Percentiles rank a stretch among this genome's conserved stretches.
Conservation (phyloP, 257 asterid genomes). For the Marsdenia floribunda region DNA sequence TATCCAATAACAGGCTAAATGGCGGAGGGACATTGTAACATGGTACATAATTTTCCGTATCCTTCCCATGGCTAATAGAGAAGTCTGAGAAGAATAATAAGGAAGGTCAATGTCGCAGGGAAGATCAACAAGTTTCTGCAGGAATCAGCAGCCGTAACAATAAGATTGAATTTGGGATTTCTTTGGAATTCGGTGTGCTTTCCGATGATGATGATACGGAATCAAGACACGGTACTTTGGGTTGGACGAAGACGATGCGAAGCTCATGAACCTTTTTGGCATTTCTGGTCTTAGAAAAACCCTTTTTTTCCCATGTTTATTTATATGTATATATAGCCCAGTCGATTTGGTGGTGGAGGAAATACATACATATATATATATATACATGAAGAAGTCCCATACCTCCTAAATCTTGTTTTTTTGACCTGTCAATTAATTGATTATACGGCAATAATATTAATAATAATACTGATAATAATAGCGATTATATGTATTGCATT, state of each 20-base stretch:
- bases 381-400: not conserved
- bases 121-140: conserved; percentile 10
- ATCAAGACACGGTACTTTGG: conserved; percentile 21
- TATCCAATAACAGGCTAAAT: no score
- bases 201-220: conserved; percentile 25
- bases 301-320: not conserved
- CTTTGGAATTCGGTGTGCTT: conserved; percentile 5
- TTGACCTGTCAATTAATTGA: no score
- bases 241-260: conserved; percentile 21
- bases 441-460: no score
- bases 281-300: conserved; percentile 30
- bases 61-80: no score
- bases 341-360: no score
- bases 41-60: no score
- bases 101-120: conserved; percentile 7
- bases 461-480: no score
- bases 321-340: no score
- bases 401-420: no score
- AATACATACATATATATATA: no score
- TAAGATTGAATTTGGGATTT: conserved; percentile 6
- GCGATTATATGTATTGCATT: no score
- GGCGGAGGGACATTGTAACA: no score
- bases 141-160: conserved; percentile 11
- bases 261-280: conserved; percentile 37
- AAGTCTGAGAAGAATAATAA: conserved; percentile 9